These are phyloP conservation scores for Sphaerulina populicola DNA, from an alignment of 2,329 filamentous ascomycete species.

Conservation along the genomic window DNA sequence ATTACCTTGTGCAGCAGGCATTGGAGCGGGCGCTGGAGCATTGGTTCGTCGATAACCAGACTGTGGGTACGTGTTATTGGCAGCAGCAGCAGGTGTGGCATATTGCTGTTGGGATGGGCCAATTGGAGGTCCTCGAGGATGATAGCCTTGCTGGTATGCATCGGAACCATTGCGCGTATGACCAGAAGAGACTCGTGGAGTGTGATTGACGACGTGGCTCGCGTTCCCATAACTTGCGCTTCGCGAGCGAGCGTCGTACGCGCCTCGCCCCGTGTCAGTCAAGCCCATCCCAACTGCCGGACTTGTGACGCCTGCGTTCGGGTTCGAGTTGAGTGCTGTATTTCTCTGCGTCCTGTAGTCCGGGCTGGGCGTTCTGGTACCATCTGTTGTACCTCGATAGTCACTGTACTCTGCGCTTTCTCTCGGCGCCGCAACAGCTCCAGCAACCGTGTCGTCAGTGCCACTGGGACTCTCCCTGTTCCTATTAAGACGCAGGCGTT, in stretches of 20 bases:
- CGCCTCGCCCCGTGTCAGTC: constrained; percentile 15
- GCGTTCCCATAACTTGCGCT: background rate
- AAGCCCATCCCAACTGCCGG: constrained; percentile 17
- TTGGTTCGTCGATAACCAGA: constrained; percentile 15
- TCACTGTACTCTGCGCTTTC: constrained; percentile 16
- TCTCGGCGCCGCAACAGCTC: background rate
- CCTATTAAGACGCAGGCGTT: constrained; percentile 18
- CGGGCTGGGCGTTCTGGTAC: constrained; percentile 4
- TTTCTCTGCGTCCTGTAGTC: constrained; percentile 12
- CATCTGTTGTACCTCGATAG: constrained; percentile 15
- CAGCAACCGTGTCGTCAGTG: background rate
- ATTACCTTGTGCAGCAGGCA: constrained; percentile 3
- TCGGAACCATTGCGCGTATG: constrained; percentile 1
- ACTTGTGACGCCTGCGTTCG: constrained; percentile 3
- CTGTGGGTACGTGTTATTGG: constrained; percentile 13
- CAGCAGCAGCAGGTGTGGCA: background rate
- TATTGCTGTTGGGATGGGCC: constrained; percentile 11
- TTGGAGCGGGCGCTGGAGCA: constrained; percentile 7
- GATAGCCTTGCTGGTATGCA: constrained; percentile 22
- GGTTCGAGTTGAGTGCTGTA: constrained; percentile 12
- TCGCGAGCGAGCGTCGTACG: constrained; percentile 3
- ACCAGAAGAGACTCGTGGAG: constrained; percentile 1
- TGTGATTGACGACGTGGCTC: constrained; percentile 4
- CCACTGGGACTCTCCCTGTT: constrained; percentile 12
- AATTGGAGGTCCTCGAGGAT: constrained; percentile 22